These are phyloP conservation scores for Vaccinium macrocarpon DNA, from an alignment of 148 eudicot species.

Conservation along the genomic window DNA sequence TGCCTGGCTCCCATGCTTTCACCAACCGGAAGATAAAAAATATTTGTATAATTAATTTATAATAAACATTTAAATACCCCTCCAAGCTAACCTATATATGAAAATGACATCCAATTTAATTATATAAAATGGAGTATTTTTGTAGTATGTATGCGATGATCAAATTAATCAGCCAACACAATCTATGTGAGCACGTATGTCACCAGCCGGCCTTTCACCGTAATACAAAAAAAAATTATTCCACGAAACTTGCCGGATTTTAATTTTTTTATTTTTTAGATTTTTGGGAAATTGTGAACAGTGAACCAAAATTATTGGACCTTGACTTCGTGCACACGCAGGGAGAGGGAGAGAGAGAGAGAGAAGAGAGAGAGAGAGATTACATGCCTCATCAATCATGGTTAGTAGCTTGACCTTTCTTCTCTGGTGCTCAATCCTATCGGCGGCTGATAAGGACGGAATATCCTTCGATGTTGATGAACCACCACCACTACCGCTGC, in stretches of 20 bases:
- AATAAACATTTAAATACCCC: background rate
- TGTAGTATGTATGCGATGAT: slow-evolving; percentile 12
- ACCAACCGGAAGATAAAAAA: background rate
- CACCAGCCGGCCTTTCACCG: slow-evolving; percentile 36
- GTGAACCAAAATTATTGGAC: slow-evolving; percentile 36
- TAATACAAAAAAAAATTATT: background rate
- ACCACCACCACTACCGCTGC: slow-evolving; percentile 28
- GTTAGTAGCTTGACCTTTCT: slow-evolving; percentile 91
- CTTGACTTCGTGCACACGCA: slow-evolving; percentile 21
- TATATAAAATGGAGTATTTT: background rate
- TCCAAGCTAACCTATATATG: slow-evolving; percentile 9
- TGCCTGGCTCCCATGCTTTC: background rate
- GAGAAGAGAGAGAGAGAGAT: slow-evolving; percentile 22
- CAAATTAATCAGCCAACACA: slow-evolving; percentile 21
- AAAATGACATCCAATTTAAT: background rate
- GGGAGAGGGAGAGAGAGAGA: slow-evolving; percentile 15
- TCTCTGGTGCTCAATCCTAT: slow-evolving; percentile 88
- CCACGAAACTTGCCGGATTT: slow-evolving; percentile 25
- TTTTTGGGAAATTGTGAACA: slow-evolving; percentile 25
- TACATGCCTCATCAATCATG: slow-evolving; percentile 95
- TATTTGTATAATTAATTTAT: background rate
- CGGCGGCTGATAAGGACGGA: slow-evolving; percentile 65
- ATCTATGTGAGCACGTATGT: slow-evolving; percentile 23
- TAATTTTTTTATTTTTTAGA: slow-evolving; percentile 18
- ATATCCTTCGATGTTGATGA: slow-evolving; percentile 48